Percentiles rank a stretch among this genome's conserved stretches.
phyloP scores from a whole-genome alignment of 2,329 filamentous ascomycete species.

The Botrytis tulipae region DNA sequence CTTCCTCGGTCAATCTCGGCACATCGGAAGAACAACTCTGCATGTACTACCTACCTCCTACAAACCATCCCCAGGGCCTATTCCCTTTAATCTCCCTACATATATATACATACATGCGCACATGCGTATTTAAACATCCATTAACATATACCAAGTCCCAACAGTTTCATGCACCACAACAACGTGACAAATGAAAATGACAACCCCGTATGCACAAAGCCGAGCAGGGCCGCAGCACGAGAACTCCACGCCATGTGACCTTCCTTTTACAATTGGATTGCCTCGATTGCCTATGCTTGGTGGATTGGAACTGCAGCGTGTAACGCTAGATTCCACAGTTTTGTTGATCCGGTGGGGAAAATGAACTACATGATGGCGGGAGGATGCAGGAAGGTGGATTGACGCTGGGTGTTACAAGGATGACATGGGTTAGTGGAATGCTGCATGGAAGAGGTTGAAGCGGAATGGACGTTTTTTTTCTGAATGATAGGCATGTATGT shows the following conservation, averaged over 20 bases:
- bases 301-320: neutral
- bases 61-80: neutral
- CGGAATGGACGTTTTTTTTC: neutral
- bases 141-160: neutral
- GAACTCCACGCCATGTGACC: slow-evolving; percentile 14
- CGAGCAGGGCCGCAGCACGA: slow-evolving; percentile 10
- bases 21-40: neutral
- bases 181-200: neutral
- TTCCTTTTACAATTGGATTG: neutral
- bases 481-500: neutral
- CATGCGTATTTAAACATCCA: neutral
- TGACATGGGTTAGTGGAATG: neutral
- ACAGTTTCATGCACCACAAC: neutral
- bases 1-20: neutral
- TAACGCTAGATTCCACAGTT: neutral
- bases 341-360: slow-evolving; percentile 6
- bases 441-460: neutral
- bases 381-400: slow-evolving; percentile 5
- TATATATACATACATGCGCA: neutral
- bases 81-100: neutral
- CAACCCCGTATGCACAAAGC: neutral
- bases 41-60: neutral
- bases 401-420: neutral
- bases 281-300: neutral
- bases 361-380: slow-evolving; percentile 5